Base-by-base conservation (phyloP, 257 asterid genomes). In the Solanum corneliomulleri region DNA sequence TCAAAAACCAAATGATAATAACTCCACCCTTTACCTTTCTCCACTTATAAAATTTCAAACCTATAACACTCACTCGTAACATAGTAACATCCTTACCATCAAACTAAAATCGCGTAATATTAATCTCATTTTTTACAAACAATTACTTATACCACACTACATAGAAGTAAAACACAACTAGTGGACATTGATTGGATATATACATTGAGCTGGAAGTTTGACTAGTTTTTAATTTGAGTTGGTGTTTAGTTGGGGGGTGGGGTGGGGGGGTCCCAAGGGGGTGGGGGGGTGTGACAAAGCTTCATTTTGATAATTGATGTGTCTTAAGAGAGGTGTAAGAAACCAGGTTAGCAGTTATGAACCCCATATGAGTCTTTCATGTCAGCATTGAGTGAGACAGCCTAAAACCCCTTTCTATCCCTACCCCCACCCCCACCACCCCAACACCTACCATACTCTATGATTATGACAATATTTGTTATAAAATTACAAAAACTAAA, bases 291-390 rank as follows among this genome's bases (percentile, higher is more conserved):
- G 64, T 33, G 62, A 66, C 87, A 25, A 66, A 80, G 58, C 58
- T 71, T 71, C 87, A 47, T 70, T 47, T 85, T 47, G 83, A 85
- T 41, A 52, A 58, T 45, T 72, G 87, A 85, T 70, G 49, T 85
- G 87, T 71, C 87, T 85, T 45, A n/a, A n/a, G 83, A 37, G 83
- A 69, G 56, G 47, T 85, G 87, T 62, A 85, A 27, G 31, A 49
- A 77, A 52, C 87, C 82, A 49, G 80, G 87, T 68, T 71, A 85
- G 87, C 83, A 85, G 87, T 29, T 80, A 71, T 74, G 49, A 68
- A 68, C 87, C 60, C 87, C 62, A 68, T 66, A 42, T 52, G 83
- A 62, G 66, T 85, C 83, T 71, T 71, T 85, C 87, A 21, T 85
- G 87, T 85, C 87, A 85, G 82, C 35, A 11, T 77, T 7, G 39